Conservation (phyloP, 208 protist genomes). For the Crithidia thermophila region DNA sequence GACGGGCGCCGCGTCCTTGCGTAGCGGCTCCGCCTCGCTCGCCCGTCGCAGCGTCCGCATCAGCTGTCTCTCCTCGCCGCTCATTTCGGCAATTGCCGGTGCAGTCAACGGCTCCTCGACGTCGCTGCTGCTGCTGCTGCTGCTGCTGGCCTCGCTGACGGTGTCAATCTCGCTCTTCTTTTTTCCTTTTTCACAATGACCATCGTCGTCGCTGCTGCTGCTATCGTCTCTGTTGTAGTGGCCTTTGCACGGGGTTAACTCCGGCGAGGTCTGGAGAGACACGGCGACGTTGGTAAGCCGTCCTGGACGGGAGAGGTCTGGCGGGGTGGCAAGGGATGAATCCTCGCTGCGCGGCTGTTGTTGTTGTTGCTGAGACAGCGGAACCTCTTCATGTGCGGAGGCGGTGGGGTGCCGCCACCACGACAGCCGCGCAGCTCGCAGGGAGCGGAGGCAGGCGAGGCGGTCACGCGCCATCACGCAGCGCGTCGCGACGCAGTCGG, state of each 20-base stretch:
- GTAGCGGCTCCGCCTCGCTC: neutral
- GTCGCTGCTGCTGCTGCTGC: neutral
- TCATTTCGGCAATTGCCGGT: too few relatives aligned
- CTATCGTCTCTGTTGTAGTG: too few relatives aligned
- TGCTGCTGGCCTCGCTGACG: neutral
- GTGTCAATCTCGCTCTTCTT: neutral
- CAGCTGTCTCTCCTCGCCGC: too few relatives aligned
- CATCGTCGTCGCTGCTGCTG: too few relatives aligned
- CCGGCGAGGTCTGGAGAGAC: too few relatives aligned
- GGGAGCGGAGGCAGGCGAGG: conserved; percentile 5
- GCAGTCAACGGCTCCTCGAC: neutral
- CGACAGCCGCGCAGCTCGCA: neutral
- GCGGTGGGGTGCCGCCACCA: neutral
- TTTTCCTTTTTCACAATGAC: too few relatives aligned
- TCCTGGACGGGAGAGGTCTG: too few relatives aligned
- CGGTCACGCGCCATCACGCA: conserved; percentile 9
- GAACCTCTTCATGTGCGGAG: neutral
- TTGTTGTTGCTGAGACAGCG: neutral
- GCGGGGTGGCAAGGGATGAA: too few relatives aligned
- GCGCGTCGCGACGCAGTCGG: neutral
- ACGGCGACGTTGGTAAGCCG: too few relatives aligned
- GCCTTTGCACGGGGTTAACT: too few relatives aligned
- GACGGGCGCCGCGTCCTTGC: too few relatives aligned
- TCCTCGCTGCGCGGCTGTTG: too few relatives aligned
- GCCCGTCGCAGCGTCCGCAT: neutral